These are phyloP conservation scores for Stropharia rugosoannulata DNA, from an alignment of 768 basidiomycete species.

Conservation along the genomic window DNA sequence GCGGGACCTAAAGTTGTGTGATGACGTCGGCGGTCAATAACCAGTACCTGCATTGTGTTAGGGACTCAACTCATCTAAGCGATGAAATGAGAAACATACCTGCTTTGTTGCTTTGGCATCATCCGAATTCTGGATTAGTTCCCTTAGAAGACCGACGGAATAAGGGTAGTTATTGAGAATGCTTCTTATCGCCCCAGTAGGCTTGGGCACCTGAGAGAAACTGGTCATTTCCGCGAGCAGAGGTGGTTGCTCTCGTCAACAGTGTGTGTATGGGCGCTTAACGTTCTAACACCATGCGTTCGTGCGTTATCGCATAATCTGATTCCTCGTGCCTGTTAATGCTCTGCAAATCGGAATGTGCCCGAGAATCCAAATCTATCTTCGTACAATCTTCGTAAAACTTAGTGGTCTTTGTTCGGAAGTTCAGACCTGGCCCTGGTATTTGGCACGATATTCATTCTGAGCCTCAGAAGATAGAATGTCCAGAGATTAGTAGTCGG, in stretches of 20 bases:
- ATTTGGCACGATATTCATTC: neutral
- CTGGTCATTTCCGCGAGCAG: no score
- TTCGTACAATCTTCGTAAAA: no score
- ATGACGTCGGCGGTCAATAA: constrained; percentile 39
- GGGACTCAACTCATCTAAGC: neutral
- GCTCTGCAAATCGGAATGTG: no score
- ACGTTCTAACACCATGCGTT: no score
- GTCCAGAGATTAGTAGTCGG: no score
- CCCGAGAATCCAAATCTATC: no score
- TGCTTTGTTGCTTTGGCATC: constrained; percentile 47
- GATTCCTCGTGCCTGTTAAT: no score
- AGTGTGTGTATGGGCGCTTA: no score
- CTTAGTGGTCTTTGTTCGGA: no score
- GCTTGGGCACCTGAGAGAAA: constrained; percentile 6
- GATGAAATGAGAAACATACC: constrained; percentile 22
- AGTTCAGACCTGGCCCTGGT: neutral
- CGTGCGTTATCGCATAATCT: no score
- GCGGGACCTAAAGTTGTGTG: constrained; percentile 34
- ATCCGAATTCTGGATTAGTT: constrained; percentile 49
- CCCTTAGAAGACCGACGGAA: constrained; percentile 42
- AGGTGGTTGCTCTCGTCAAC: no score
- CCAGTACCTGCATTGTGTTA: constrained; percentile 31
- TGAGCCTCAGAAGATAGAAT: no score
- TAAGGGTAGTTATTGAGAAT: constrained; percentile 46
- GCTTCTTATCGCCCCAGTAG: constrained; percentile 20